A percentile compares a stretch with the other conserved stretches of the same genome.
Evolutionary conservation across 352 stramenopile genomes (phyloP).

Genomic region (Globisporangium megalacanthum): DNA sequence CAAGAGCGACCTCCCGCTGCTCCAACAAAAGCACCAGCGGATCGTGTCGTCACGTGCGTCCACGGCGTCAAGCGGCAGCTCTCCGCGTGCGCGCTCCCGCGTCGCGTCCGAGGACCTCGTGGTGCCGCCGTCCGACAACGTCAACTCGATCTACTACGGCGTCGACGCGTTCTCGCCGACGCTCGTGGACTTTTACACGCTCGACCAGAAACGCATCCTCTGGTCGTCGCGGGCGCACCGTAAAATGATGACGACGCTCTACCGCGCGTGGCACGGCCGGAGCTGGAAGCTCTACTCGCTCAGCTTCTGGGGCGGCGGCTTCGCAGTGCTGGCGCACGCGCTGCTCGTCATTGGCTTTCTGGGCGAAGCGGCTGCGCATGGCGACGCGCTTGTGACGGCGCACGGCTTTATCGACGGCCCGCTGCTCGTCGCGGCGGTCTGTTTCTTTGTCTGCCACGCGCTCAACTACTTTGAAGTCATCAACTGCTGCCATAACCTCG

Average conservation of each 20-base stretch:
- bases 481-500: constrained; percentile 86
- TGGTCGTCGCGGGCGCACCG: constrained; percentile 82
- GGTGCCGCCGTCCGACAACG: constrained; percentile 59
- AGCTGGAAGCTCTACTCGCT: constrained; percentile 68
- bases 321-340: constrained; percentile 47
- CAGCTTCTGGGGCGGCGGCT: constrained; percentile 64
- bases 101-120: constrained; percentile 77
- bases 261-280: constrained; percentile 64
- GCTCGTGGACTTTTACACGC: constrained; percentile 83
- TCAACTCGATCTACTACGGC: constrained; percentile 84
- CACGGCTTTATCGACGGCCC: constrained; percentile 54
- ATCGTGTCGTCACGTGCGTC: constrained; percentile 40
- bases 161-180: constrained; percentile 83
- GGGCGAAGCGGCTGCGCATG: constrained; percentile 49
- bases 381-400: constrained; percentile 18
- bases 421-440: constrained; percentile 49
- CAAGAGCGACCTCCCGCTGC: background rate
- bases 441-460: constrained; percentile 49
- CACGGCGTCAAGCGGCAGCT: constrained; percentile 27
- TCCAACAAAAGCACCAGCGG: background rate
- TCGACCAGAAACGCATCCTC: constrained; percentile 81
- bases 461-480: constrained; percentile 84
- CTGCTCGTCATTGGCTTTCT: constrained; percentile 56
- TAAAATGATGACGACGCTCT: constrained; percentile 88
- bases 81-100: constrained; percentile 19